Percentiles rank a stretch among this genome's conserved stretches.
These are phyloP conservation scores for Boletellus sp. DNA, from an alignment of 768 basidiomycete species.

Conservation along the genomic window DNA sequence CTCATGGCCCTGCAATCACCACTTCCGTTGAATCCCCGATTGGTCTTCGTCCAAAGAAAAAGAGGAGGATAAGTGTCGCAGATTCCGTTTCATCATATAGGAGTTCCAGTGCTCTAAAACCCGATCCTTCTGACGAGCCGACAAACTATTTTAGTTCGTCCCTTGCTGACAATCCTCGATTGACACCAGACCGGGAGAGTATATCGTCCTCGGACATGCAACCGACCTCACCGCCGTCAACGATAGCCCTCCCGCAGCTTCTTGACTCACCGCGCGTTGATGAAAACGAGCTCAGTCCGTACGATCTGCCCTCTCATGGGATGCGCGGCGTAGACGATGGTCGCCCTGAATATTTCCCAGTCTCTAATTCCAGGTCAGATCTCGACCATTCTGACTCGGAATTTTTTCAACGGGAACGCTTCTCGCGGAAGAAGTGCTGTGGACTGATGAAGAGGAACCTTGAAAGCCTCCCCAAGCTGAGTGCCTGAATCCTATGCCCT, in stretches of 20 bases:
- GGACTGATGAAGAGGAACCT: conserved; percentile 16
- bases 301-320: conserved; percentile 25
- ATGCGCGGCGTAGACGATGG: conserved; percentile 20
- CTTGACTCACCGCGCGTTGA: conserved; percentile 20
- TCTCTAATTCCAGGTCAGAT: conserved; percentile 36
- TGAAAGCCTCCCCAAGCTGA: conserved; percentile 29
- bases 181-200: conserved; percentile 33
- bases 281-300: conserved; percentile 24
- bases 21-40: conserved; percentile 27
- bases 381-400: conserved; percentile 29
- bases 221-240: conserved; percentile 29
- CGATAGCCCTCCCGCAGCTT: conserved; percentile 28
- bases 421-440: conserved; percentile 23
- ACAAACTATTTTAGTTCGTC: conserved; percentile 17
- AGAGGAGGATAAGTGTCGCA: conserved; percentile 34
- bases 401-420: conserved; percentile 18
- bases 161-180: conserved; percentile 27
- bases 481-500: conserved; percentile 18
- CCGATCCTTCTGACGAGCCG: conserved; percentile 24
- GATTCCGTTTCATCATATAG: conserved; percentile 34
- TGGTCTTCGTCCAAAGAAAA: conserved; percentile 32
- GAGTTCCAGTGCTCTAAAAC: conserved; percentile 25
- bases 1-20: conserved; percentile 33
- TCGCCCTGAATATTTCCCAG: conserved; percentile 33
- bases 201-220: conserved; percentile 34